Base-by-base conservation (phyloP, 768 basidiomycete genomes). In the Collybiopsis luxurians region DNA sequence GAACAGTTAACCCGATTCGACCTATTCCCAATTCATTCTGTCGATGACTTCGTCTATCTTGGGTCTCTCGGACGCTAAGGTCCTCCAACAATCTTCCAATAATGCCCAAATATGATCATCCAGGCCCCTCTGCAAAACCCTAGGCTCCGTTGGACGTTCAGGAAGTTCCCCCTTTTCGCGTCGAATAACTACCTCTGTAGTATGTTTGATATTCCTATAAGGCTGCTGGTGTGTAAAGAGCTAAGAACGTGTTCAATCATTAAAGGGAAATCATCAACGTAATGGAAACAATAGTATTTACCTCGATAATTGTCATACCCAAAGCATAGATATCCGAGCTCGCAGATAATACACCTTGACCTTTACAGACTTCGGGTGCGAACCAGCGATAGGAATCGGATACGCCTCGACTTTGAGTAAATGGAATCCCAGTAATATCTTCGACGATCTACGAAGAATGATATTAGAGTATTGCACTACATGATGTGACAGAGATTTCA, bases 251-350 rank as follows among this genome's bases (percentile, higher is more conserved):
- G 26, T 5, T 36, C n/a, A 53, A 39, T 46, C 28, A 53, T 28
- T 19, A 13, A 15, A 36, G 24, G 28, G n/a, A n/a, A 10, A 30
- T 13, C 31, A 17, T 15, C 12, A 24, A 51, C 9, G 9, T 56
- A 40, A 40, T 49, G n/a, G 53, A 42, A 57, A 26, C 39, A 43
- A 24, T 21, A 12, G 28, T 1, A 4, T 61, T 43, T 58, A 79
- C 82, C 75, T 85, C 83, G 15, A 85, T 69, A 36, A 82, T 71
- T 1, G 83, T 83, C 83, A 85, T 85, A 7, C 70, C 81, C 28
- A 75, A 77, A 10, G 83, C 75, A 57, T 83, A 85, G 13, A 85
- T 73, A 62, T 85, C 83, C 13, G 81, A 77, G 28, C 68, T 68
- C 5, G 70, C 69, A 0, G 79, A 80, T 24, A 85, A 67, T 4